phyloP scores from a whole-genome alignment of 163 green algal species.

The Scenedesmus sp. region DNA sequence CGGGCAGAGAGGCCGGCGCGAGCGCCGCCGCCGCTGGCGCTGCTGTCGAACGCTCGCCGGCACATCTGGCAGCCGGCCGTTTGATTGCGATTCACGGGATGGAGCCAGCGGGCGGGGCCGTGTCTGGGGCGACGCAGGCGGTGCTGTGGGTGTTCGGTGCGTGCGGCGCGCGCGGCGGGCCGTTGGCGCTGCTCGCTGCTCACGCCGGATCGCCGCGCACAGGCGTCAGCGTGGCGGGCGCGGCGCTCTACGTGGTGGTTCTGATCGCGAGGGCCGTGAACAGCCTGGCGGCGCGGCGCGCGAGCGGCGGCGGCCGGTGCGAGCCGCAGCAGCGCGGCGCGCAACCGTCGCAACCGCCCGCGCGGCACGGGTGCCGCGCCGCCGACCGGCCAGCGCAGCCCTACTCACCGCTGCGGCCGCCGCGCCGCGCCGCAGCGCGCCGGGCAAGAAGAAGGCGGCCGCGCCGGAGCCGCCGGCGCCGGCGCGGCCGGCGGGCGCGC shows the following conservation, averaged over 20 bases:
- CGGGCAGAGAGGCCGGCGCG: no score
- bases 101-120: no score
- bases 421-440: neutral
- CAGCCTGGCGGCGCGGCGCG: neutral
- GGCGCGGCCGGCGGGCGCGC: conserved; percentile 8
- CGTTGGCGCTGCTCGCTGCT: neutral
- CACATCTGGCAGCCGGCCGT: no score
- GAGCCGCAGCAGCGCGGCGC: neutral
- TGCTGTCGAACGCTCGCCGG: no score
- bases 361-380: neutral
- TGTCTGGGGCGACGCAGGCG: conserved; percentile 15
- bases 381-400: neutral
- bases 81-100: no score
- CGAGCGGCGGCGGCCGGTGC: neutral
- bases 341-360: neutral
- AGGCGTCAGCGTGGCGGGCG: conserved; percentile 9
- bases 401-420: neutral
- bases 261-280: conserved; percentile 7
- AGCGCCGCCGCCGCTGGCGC: no score
- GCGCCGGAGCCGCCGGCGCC: neutral
- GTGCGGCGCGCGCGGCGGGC: neutral
- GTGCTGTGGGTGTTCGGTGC: conserved; percentile 16
- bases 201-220: neutral
- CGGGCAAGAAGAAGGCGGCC: neutral
- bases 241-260: conserved; percentile 8